Percentiles rank a stretch among this genome's conserved stretches.
phyloP scores from a whole-genome alignment of 768 basidiomycete species.

The Amanita polypyramis region DNA sequence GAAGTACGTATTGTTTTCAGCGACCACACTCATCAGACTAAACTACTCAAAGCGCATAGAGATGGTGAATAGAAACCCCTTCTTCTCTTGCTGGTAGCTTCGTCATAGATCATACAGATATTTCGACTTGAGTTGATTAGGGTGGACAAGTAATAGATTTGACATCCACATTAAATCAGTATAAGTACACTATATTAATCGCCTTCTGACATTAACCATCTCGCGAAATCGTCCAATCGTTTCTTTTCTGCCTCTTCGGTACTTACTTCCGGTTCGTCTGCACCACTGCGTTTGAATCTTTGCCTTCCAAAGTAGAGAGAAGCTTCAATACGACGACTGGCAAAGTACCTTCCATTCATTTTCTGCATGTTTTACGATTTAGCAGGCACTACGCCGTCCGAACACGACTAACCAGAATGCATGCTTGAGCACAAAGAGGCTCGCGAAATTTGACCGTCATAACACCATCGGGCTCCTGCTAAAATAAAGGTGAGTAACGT shows the following conservation, averaged over 20 bases:
- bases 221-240: slow-evolving; percentile 79
- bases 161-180: background rate
- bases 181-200: too few relatives aligned
- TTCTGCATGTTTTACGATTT: slow-evolving; percentile 35
- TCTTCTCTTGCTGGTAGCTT: slow-evolving; percentile 62
- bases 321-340: slow-evolving; percentile 74
- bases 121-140: background rate
- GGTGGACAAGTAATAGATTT: background rate
- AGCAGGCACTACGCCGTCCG: background rate
- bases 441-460: slow-evolving; percentile 97
- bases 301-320: slow-evolving; percentile 75
- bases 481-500: slow-evolving; percentile 6
- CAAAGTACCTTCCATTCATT: slow-evolving; percentile 93
- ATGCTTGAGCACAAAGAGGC: slow-evolving; percentile 86
- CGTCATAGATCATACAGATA: slow-evolving; percentile 4
- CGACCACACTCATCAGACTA: background rate
- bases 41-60: slow-evolving; percentile 53
- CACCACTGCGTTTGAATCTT: slow-evolving; percentile 68
- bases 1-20: slow-evolving; percentile 39
- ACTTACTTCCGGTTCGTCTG: slow-evolving; percentile 54
- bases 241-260: slow-evolving; percentile 72
- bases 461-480: slow-evolving; percentile 89
- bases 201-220: slow-evolving; percentile 78
- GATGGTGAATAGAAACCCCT: slow-evolving; percentile 53
- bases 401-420: slow-evolving; percentile 53